These are phyloP conservation scores for Tinospora cordifolia DNA, from an alignment of 164 flowering plant genomes.

Conservation along the genomic window DNA sequence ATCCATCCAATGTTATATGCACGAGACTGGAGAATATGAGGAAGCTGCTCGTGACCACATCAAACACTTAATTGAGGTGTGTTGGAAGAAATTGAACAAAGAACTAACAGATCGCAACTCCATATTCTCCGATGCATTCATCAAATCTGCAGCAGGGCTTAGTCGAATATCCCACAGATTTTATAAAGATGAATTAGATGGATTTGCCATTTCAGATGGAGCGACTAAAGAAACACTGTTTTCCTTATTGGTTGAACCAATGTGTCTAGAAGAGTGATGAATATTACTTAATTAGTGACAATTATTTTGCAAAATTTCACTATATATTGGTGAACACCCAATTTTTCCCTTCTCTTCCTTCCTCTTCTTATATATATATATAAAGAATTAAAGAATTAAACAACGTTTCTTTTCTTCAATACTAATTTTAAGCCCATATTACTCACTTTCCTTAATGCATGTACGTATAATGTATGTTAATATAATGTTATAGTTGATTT, in stretches of 20 bases:
- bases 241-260: slow-evolving; percentile 13
- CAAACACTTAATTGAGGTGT: slow-evolving; percentile 14
- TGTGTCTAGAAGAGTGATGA: not conserved
- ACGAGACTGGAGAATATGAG: slow-evolving; percentile 9
- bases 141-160: slow-evolving; percentile 21
- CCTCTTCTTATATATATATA: no score
- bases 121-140: slow-evolving; percentile 19
- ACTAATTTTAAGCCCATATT: no score
- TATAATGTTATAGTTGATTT: no score
- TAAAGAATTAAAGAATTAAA: no score
- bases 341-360: no score
- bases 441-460: no score
- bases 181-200: slow-evolving; percentile 46
- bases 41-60: slow-evolving; percentile 27
- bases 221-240: slow-evolving; percentile 2
- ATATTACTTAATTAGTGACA: no score
- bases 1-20: slow-evolving; percentile 31
- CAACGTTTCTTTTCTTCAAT: no score
- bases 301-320: no score
- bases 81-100: slow-evolving; percentile 34
- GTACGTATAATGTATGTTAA: no score
- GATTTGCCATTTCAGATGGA: slow-evolving; percentile 29
- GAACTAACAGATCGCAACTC: not conserved
- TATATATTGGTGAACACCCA: no score
- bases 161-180: slow-evolving; percentile 31